Percentiles rank a stretch among this genome's conserved stretches.
Evolutionary conservation across 805 yeast genomes (phyloP).

Genomic region (Saccharomycopsis oosterbeekiorum): DNA sequence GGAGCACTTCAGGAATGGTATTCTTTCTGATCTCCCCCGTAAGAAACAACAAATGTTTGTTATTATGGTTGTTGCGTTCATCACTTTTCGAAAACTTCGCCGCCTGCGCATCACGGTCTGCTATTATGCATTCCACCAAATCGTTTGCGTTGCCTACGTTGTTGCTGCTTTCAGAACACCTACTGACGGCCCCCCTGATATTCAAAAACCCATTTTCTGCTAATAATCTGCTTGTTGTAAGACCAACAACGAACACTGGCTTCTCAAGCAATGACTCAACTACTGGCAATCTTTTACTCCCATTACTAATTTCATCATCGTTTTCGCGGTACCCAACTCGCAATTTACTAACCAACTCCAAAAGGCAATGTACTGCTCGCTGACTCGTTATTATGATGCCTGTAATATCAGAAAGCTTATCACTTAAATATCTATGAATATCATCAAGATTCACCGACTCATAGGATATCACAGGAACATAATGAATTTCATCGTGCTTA

Average conservation of each 20-base stretch:
- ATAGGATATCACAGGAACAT: conserved; percentile 69
- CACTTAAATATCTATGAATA: not conserved
- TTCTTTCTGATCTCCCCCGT: conserved; percentile 84
- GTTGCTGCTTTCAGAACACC: not conserved
- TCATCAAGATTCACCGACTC: not conserved
- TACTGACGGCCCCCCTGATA: conserved; percentile 55
- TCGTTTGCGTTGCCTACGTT: not conserved
- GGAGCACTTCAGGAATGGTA: conserved; percentile 58
- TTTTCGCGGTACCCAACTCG: conserved; percentile 32
- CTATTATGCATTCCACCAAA: conserved; percentile 22
- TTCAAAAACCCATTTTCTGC: conserved; percentile 51
- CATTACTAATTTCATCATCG: conserved; percentile 35
- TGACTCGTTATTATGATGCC: conserved; percentile 79
- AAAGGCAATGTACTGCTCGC: conserved; percentile 50
- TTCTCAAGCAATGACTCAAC: conserved; percentile 26
- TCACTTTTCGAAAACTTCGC: conserved; percentile 51
- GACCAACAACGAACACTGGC: conserved; percentile 82
- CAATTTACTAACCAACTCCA: not conserved
- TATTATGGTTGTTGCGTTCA: conserved; percentile 7
- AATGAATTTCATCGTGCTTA: conserved; percentile 33
- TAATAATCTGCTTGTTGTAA: conserved; percentile 64
- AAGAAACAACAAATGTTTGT: conserved; percentile 47
- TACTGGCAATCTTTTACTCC: not conserved
- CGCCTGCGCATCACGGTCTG: conserved; percentile 73
- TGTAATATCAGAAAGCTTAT: conserved; percentile 27